Conservation (phyloP, 2,329 filamentous ascomycete species). For the Elsinoe fawcettii region DNA sequence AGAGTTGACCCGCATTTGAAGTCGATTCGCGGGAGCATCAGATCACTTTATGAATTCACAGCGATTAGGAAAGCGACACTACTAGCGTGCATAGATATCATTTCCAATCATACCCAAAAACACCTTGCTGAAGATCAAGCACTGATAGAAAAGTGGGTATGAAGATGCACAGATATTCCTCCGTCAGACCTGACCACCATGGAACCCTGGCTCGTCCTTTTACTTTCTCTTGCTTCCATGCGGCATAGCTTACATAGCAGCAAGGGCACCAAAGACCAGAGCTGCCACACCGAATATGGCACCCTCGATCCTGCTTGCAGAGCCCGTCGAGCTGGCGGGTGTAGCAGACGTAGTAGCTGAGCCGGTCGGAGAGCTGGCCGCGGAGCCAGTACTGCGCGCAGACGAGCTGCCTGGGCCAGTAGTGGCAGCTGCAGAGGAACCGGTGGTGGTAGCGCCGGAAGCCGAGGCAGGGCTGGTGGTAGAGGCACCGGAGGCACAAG, state of each 20-base stretch:
- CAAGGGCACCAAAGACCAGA: slow-evolving; percentile 12
- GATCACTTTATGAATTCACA: not conserved
- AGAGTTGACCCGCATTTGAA: too few species aligned
- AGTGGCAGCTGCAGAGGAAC: not conserved
- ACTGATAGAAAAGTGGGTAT: not conserved
- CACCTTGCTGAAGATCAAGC: not conserved
- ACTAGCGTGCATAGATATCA: not conserved
- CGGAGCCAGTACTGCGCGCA: not conserved
- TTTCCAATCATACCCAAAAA: not conserved
- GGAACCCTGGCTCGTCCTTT: not conserved
- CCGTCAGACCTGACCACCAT: not conserved
- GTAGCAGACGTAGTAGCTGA: not conserved
- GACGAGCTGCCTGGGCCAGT: not conserved
- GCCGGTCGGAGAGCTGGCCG: not conserved
- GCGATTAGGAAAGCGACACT: not conserved
- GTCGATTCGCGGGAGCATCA: not conserved
- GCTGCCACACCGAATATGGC: slow-evolving; percentile 11
- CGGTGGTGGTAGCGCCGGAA: slow-evolving; percentile 3
- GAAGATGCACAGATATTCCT: not conserved
- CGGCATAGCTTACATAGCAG: not conserved
- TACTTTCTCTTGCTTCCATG: not conserved
- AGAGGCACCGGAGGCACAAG: slow-evolving; percentile 23
- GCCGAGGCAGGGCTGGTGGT: slow-evolving; percentile 2
- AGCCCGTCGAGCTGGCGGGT: not conserved
- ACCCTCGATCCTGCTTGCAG: slow-evolving; percentile 11